Evolutionary conservation across 352 stramenopile genomes (phyloP), one percentile per base, ranked within the genome.

Genomic region (Phytophthora tentaculata): DNA sequence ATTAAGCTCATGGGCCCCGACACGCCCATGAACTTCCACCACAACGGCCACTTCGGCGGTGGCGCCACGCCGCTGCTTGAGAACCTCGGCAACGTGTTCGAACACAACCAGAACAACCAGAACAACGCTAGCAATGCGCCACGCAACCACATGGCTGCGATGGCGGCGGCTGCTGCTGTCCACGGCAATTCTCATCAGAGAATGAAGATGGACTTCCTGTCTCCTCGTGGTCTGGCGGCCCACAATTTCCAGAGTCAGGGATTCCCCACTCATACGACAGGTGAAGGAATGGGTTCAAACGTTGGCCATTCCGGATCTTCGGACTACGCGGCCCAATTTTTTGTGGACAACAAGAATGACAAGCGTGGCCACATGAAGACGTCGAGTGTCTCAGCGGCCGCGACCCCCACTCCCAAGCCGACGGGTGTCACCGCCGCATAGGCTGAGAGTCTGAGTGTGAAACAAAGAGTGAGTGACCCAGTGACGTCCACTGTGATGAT

Each of bases 271-370:
- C 65, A 56, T 14, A 71, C 60, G 9, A 44, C 48, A 22, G 55
- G 52, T 14, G 67, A 73, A 29, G 61, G 29, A 41, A 75, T 76
- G 71, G 35, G 13, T 43, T 43, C 50, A 29, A 41, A 28, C 35
- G 44, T 39, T 12, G 48, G 45, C n/a, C 19, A 35, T 22, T 69
- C 69, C 7, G 71, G 67, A 7, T 73, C 79, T 5, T 61, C 74
- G 37, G 82, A 90, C 64, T 90, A 90, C 62, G 77, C 82, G 44
- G 80, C 82, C 35, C 82, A 90, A 62, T 90, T 90, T 66, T 90
- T 90, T 58, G 82, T 80, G 12, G 82, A 87, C 55, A 68, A 63
- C 49, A 86, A 82, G 62, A 74, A 70, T 60, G 73, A 82, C 74
- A 89, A 86, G 61, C 72, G 75, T 43, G 69, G 67, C 52, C 62